phyloP scores from a whole-genome alignment of 768 basidiomycete genomes.

The Pulveroboletus sp. region DNA sequence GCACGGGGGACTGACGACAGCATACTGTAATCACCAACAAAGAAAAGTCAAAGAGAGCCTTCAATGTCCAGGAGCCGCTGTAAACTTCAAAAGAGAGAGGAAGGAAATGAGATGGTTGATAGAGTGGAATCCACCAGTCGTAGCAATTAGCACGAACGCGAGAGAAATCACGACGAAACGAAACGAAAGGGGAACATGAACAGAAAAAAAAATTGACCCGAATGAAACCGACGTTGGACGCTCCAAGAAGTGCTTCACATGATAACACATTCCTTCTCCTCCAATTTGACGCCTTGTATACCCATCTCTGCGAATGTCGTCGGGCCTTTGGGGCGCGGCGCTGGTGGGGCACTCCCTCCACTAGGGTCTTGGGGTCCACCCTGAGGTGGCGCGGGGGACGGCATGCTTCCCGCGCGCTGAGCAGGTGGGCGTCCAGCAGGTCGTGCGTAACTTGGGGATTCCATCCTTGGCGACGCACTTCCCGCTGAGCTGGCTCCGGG shows the following conservation, averaged over 20 bases:
- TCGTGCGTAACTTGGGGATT: slow-evolving; percentile 27
- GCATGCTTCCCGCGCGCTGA: slow-evolving; percentile 23
- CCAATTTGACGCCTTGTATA: slow-evolving; percentile 68
- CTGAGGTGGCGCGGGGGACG: slow-evolving; percentile 13
- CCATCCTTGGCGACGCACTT: slow-evolving; percentile 10
- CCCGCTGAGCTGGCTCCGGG: slow-evolving; percentile 26
- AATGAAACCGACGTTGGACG: neutral
- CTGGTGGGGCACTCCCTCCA: neutral
- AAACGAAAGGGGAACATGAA: too few species aligned
- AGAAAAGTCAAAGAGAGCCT: neutral
- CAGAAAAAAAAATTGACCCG: neutral
- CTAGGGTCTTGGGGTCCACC: neutral
- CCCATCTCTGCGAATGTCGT: slow-evolving; percentile 95
- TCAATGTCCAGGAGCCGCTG: neutral
- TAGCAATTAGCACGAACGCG: neutral
- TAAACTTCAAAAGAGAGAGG: neutral
- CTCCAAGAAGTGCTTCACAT: slow-evolving; percentile 59
- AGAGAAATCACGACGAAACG: neutral
- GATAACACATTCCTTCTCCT: slow-evolving; percentile 81
- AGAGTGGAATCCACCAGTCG: neutral
- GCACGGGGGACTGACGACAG: neutral
- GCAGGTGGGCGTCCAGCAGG: slow-evolving; percentile 32
- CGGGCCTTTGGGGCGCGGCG: slow-evolving; percentile 38
- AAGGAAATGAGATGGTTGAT: neutral
- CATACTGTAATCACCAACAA: neutral